Conservation (phyloP, 805 yeast genomes). For the Kockiozyma suomiensis region DNA sequence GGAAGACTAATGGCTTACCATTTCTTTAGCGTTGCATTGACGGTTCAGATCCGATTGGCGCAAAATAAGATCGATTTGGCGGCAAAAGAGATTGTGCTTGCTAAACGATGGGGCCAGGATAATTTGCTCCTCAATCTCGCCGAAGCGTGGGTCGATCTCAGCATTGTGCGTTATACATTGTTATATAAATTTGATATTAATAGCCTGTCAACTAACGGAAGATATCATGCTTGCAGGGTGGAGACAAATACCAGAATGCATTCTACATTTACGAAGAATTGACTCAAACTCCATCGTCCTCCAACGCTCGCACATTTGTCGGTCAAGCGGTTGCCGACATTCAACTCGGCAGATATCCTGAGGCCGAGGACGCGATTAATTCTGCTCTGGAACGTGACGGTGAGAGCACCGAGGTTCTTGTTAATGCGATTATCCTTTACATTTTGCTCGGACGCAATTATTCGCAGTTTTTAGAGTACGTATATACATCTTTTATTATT, state of each 20-base stretch:
- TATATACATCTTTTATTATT: background rate
- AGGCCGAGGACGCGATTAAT: slow-evolving; percentile 62
- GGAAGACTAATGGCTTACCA: background rate
- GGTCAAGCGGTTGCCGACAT: slow-evolving; percentile 75
- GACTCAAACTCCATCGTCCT: slow-evolving; percentile 56
- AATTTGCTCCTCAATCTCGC: slow-evolving; percentile 74
- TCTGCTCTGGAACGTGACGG: slow-evolving; percentile 49
- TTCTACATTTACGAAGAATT: slow-evolving; percentile 68
- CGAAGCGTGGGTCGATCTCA: slow-evolving; percentile 68
- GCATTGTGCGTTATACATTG: slow-evolving; percentile 48
- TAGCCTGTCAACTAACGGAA: too few species aligned
- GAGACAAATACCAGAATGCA: slow-evolving; percentile 46
- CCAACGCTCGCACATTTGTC: slow-evolving; percentile 54
- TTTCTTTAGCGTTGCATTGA: slow-evolving; percentile 42
- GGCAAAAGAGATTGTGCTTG: slow-evolving; percentile 48
- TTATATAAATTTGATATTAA: slow-evolving; percentile 50
- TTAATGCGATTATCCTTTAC: slow-evolving; percentile 66
- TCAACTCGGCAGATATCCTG: slow-evolving; percentile 78
- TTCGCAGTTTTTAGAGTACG: slow-evolving; percentile 26
- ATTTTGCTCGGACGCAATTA: slow-evolving; percentile 55
- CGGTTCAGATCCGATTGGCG: slow-evolving; percentile 46
- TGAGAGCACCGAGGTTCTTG: slow-evolving; percentile 49
- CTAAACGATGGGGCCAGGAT: slow-evolving; percentile 62
- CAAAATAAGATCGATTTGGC: slow-evolving; percentile 53
- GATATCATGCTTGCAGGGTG: slow-evolving; percentile 39